phyloP scores from a whole-genome alignment of 2,329 filamentous ascomycete genomes.

The Colletotrichum sp. region DNA sequence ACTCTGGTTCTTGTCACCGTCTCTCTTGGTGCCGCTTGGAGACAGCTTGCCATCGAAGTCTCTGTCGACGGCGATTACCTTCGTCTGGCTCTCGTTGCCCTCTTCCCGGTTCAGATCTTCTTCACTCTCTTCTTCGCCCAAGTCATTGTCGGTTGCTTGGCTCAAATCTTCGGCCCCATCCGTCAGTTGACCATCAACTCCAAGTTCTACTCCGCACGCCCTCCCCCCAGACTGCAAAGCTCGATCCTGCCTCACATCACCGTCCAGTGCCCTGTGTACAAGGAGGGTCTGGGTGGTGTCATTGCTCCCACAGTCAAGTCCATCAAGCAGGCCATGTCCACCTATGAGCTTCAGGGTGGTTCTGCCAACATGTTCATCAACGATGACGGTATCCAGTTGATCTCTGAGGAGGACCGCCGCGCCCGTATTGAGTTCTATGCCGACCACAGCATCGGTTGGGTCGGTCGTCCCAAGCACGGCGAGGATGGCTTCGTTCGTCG shows the following conservation, averaged over 20 bases:
- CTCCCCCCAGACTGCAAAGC: conserved; percentile 65
- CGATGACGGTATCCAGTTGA: conserved; percentile 74
- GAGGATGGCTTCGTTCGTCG: conserved; percentile 66
- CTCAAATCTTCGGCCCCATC: conserved; percentile 78
- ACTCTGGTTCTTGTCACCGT: conserved; percentile 70
- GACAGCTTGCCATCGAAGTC: conserved; percentile 72
- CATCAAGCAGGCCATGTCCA: conserved; percentile 78
- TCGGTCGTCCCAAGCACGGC: conserved; percentile 68
- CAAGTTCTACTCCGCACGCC: conserved; percentile 80
- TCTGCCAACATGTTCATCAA: conserved; percentile 80
- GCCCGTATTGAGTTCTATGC: conserved; percentile 72
- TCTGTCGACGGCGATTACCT: conserved; percentile 67
- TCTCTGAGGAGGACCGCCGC: conserved; percentile 65
- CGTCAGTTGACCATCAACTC: conserved; percentile 77
- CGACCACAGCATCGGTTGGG: conserved; percentile 73
- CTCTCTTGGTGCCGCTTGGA: conserved; percentile 72
- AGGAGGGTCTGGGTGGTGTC: conserved; percentile 78
- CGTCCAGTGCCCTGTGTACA: conserved; percentile 88
- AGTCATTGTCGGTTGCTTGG: conserved; percentile 77
- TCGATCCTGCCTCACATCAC: conserved; percentile 73
- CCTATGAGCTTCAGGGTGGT: conserved; percentile 79
- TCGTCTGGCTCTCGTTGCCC: conserved; percentile 67
- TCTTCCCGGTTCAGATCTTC: conserved; percentile 77
- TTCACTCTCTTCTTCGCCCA: conserved; percentile 84
- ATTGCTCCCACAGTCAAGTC: conserved; percentile 80